phyloP scores from a whole-genome alignment of 176 grass and related monocot genomes.

The Eragrostis curvula region DNA sequence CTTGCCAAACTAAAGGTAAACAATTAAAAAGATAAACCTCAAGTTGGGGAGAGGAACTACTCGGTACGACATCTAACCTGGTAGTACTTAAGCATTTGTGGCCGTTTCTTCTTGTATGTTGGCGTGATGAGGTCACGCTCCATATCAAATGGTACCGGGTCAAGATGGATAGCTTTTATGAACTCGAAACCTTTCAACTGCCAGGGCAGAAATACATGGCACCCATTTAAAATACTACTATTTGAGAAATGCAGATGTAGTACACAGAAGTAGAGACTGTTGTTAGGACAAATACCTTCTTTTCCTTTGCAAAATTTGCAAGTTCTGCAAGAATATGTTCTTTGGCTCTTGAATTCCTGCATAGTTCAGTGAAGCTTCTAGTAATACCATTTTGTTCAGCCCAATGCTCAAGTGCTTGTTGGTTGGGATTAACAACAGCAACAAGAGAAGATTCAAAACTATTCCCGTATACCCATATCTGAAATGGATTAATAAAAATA shows the following conservation, averaged over 20 bases:
- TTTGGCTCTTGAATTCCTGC: constrained; percentile 64
- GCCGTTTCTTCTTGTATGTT: constrained; percentile 94
- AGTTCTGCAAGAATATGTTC: constrained; percentile 75
- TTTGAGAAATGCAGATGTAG: background rate
- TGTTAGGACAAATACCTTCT: constrained; percentile 61
- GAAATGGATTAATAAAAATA: constrained; percentile 50
- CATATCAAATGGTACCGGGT: constrained; percentile 78
- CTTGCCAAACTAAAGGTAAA: background rate
- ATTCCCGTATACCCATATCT: constrained; percentile 98
- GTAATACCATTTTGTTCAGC: constrained; percentile 59
- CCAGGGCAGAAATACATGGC: background rate
- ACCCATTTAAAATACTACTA: constrained; percentile 9
- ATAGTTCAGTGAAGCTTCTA: constrained; percentile 54
- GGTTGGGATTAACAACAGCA: constrained; percentile 78
- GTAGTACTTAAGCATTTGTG: constrained; percentile 84
- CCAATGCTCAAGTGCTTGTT: constrained; percentile 70
- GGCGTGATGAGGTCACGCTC: constrained; percentile 88
- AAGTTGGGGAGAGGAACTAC: background rate
- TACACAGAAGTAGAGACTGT: background rate
- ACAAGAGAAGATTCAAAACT: constrained; percentile 93
- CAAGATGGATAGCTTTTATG: constrained; percentile 81
- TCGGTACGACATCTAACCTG: constrained; percentile 50
- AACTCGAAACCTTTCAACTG: constrained; percentile 93
- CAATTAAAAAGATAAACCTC: background rate
- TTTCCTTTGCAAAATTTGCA: constrained; percentile 67